Evolutionary conservation across 2,329 filamentous ascomycete genomes (phyloP).

Genomic region (Hymenoscyphus albidus): DNA sequence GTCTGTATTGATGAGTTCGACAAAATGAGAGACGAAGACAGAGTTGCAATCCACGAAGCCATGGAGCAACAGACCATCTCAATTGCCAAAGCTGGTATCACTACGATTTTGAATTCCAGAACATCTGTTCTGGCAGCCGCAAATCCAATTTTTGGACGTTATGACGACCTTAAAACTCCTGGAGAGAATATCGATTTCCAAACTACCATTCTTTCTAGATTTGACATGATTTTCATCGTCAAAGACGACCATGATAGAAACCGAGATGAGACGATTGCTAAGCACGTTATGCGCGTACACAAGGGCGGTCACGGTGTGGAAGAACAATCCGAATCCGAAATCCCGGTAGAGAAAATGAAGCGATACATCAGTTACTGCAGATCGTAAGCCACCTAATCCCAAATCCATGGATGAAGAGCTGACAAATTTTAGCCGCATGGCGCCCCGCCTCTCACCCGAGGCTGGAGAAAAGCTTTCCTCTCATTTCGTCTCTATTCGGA

Average conservation of each 20-base stretch:
- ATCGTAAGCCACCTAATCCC: constrained; percentile 55
- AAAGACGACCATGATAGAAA: constrained; percentile 88
- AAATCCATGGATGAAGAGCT: background rate
- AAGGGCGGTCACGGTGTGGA: constrained; percentile 85
- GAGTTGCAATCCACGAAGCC: constrained; percentile 97
- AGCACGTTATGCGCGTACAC: constrained; percentile 95
- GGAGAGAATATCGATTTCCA: constrained; percentile 99
- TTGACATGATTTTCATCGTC: constrained; percentile 99
- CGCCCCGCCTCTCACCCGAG: constrained; percentile 82
- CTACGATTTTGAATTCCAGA: constrained; percentile 91
- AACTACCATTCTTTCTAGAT: constrained; percentile 94
- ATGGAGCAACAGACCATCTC: constrained; percentile 99
- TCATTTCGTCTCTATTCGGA: constrained; percentile 93
- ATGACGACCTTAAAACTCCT: constrained; percentile 95
- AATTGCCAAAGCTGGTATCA: constrained; percentile 97
- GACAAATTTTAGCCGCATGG: constrained; percentile 68
- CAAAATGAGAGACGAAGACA: constrained; percentile 98
- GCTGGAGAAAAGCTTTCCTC: constrained; percentile 94
- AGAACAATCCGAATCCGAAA: constrained; percentile 80
- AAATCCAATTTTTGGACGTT: constrained; percentile 95
- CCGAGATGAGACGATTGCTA: constrained; percentile 89
- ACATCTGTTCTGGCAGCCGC: constrained; percentile 94
- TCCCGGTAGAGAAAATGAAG: constrained; percentile 94
- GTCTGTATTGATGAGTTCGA: constrained; percentile 99
- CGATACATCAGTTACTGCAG: constrained; percentile 97